Base-by-base conservation (phyloP, 805 yeast genomes). In the Priceomyces carsonii region DNA sequence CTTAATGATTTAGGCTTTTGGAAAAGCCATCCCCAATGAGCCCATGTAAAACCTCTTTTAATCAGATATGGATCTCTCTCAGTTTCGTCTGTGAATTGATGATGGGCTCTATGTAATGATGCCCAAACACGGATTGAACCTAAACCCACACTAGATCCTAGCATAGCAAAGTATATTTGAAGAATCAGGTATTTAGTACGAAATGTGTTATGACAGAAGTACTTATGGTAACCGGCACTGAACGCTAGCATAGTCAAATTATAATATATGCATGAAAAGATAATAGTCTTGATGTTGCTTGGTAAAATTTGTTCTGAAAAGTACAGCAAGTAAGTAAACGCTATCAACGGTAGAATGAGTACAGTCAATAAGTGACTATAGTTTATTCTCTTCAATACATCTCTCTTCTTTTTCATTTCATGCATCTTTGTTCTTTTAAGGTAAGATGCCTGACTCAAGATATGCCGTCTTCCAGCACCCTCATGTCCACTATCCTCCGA, bases 11-110 rank as follows among this genome's bases (percentile, higher is more conserved):
- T 66, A 45, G 86, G 89, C 46, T 73, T 73, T 40, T 82, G 67
- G 21, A 88, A 54, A 64, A 85, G 73, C 95, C 96, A 90, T 3
- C 96, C 97, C 63, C 88, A 69, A 61, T 89, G 96, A 21, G 91
- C 79, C 75, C 79, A 89, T 50, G 75, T 61, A 48, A 88, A 73
- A 0, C 97, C 96, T 40, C 85, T 73, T 53, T 90, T 77, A 24
- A 85, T 82, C 51, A 80, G 80, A 61, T 86, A 88, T 1, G 98
- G 97, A 59, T 90, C 98, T 50, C 75, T 73, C 41, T 86, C 95
- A 0, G 95, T 83, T 54, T 90, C 96, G 41, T 67, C 73, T 27
- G 93, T 82, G 58, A 75, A 85, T 39, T 91, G 77, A 61, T 90
- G 97, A 63, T 90, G 97, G 3, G 93, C 89, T 40, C 95, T 69